Conservation (phyloP, 805 yeast genomes). For the Suhomyces sp. region DNA sequence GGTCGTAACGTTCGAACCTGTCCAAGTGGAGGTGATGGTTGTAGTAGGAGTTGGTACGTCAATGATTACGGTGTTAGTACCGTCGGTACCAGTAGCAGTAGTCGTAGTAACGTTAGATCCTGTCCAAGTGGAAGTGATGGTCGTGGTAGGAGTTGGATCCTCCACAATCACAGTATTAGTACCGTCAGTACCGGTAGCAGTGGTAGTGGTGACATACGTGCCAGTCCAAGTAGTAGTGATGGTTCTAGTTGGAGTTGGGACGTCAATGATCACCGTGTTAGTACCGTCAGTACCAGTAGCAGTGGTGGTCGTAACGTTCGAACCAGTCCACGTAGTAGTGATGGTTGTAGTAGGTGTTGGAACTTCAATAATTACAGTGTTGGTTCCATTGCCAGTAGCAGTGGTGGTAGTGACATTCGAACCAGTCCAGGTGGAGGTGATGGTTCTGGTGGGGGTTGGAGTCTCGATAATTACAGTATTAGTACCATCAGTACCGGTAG, state of each 20-base stretch:
- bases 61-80: constrained; percentile 1
- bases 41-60: constrained; percentile 12
- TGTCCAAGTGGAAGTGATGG: constrained; percentile 9
- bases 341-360: constrained; percentile 12
- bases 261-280: constrained; percentile 7
- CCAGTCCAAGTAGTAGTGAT: constrained; percentile 17
- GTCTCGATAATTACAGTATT: constrained; percentile 11
- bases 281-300: constrained; percentile 8
- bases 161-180: constrained; percentile 13
- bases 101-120: constrained; percentile 4
- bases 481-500: constrained; percentile 8
- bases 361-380: constrained; percentile 10
- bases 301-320: constrained; percentile 2
- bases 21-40: constrained; percentile 7
- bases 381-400: constrained; percentile 6
- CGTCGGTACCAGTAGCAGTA: constrained; percentile 9
- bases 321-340: constrained; percentile 10
- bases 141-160: constrained; percentile 11
- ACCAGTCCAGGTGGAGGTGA: constrained; percentile 15
- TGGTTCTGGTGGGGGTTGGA: constrained; percentile 15
- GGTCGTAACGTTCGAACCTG: constrained; percentile 4
- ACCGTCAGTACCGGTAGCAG: constrained; percentile 4
- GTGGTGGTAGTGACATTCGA: constrained; percentile 6
- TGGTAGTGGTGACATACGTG: constrained; percentile 20
- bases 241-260: not conserved